A percentile compares a stretch with the other conserved stretches of the same genome.
Evolutionary conservation across 179 eudicot genomes (phyloP).

Genomic region (Heliamphora pulchella): DNA sequence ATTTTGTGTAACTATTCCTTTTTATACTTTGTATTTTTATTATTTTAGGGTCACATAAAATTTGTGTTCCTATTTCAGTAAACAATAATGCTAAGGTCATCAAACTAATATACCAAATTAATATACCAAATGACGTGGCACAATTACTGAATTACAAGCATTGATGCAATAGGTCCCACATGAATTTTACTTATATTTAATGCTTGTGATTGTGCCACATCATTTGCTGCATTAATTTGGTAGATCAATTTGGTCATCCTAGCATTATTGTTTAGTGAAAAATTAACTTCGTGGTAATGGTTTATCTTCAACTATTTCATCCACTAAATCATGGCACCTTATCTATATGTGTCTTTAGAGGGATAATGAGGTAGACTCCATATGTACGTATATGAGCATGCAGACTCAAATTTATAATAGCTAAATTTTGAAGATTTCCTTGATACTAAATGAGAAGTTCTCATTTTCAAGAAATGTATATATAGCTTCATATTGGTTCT

Average conservation of each 20-base stretch:
- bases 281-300: not conserved
- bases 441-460: not conserved
- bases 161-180: too few relatives aligned
- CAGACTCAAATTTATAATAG: not conserved
- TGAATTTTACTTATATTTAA: too few relatives aligned
- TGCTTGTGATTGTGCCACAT: too few relatives aligned
- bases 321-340: not conserved
- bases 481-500: not conserved
- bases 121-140: too few relatives aligned
- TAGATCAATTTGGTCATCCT: too few relatives aligned
- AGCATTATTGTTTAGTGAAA: not conserved
- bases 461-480: not conserved
- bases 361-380: not conserved
- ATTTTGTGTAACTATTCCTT: not conserved
- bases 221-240: too few relatives aligned
- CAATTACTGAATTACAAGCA: too few relatives aligned
- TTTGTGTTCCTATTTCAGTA: too few relatives aligned
- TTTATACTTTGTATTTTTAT: not conserved
- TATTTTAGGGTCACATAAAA: too few relatives aligned
- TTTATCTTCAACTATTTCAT: conserved; percentile 1
- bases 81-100: too few relatives aligned
- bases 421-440: not conserved
- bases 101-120: too few relatives aligned
- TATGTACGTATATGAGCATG: not conserved
- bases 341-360: not conserved